Evolutionary conservation across 345 rosid species (phyloP).

Genomic region (Eucalyptus dawsonii): DNA sequence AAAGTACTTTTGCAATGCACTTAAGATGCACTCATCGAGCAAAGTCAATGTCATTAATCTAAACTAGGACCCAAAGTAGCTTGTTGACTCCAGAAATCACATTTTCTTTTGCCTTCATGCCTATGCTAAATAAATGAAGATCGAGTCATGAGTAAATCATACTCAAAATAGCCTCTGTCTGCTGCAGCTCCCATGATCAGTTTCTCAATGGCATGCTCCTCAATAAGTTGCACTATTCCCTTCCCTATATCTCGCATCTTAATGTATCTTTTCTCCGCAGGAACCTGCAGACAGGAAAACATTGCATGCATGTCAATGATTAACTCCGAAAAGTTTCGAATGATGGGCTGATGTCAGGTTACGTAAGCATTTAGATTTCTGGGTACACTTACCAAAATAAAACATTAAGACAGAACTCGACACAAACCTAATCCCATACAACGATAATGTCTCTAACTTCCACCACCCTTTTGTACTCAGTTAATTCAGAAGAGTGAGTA

Average conservation of each 20-base stretch:
- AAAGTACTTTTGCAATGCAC: neutral
- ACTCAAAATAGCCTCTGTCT: conserved; percentile 32
- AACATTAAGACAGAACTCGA: neutral
- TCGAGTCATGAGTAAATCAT: neutral
- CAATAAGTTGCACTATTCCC: conserved; percentile 56
- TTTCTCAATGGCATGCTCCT: conserved; percentile 35
- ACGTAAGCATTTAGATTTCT: neutral
- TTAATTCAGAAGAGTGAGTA: neutral
- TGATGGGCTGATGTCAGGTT: neutral
- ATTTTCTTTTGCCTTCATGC: neutral
- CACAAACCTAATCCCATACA: neutral
- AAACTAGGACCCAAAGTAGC: neutral
- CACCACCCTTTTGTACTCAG: neutral
- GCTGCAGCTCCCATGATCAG: conserved; percentile 84
- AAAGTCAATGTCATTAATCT: neutral
- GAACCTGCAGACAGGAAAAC: neutral
- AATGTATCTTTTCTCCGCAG: neutral
- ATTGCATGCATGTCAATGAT: neutral
- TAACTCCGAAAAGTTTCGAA: neutral
- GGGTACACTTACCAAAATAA: neutral
- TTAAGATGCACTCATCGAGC: neutral
- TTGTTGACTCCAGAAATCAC: neutral
- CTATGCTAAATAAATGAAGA: neutral
- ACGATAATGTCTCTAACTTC: neutral
- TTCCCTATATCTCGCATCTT: conserved; percentile 5